Conservation (phyloP, 2,329 filamentous ascomycete species). For the Xylariales sp. region DNA sequence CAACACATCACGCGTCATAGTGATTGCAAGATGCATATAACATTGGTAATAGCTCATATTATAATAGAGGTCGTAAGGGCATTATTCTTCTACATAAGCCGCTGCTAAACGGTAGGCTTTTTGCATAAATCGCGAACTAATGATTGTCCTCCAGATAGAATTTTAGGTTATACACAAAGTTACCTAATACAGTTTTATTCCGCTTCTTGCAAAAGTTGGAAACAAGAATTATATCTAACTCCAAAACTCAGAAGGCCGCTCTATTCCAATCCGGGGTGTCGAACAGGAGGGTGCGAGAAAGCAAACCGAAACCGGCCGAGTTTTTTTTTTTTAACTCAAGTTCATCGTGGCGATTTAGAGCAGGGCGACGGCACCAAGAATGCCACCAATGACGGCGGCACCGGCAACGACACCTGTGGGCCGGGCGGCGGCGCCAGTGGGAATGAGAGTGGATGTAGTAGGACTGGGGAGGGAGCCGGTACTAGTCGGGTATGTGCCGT, state of each 20-base stretch:
- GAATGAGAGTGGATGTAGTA: slow-evolving; percentile 1
- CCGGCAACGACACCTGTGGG: slow-evolving; percentile 20
- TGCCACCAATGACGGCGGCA: slow-evolving; percentile 14
- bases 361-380: slow-evolving; percentile 20
- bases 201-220: not conserved
- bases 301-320: not conserved
- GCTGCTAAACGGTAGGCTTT: not conserved
- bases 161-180: not conserved
- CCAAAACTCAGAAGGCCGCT: not conserved
- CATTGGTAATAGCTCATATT: no score
- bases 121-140: not conserved
- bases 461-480: slow-evolving; percentile 12
- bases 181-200: not conserved
- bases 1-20: no score
- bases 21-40: no score
- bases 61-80: not conserved
- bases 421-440: slow-evolving; percentile 22
- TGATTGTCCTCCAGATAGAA: not conserved
- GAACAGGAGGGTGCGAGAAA: not conserved
- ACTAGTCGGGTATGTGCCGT: slow-evolving; percentile 15
- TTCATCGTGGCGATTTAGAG: slow-evolving; percentile 1
- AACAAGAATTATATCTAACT: not conserved
- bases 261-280: not conserved
- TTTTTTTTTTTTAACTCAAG: not conserved
- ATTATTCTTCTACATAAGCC: no score